phyloP scores from a whole-genome alignment of 2,329 filamentous ascomycete genomes.

The Lomentospora prolificans region DNA sequence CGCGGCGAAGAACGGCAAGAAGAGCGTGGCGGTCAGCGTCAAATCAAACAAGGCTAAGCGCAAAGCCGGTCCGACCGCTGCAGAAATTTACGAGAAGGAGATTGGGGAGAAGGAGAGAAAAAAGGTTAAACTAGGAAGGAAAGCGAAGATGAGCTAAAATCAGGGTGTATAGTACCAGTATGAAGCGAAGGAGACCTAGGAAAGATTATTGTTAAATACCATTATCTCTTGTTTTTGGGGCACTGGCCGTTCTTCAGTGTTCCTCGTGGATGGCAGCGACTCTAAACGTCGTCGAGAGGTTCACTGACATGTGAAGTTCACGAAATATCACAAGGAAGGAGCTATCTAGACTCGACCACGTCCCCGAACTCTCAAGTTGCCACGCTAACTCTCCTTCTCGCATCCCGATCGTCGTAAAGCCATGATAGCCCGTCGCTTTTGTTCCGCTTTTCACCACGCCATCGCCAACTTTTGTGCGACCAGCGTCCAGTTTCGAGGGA shows the following conservation, averaged over 20 bases:
- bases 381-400: not conserved
- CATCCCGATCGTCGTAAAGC: not conserved
- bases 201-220: conserved; percentile 1
- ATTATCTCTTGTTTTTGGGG: not conserved
- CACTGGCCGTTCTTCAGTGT: not conserved
- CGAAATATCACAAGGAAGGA: not conserved
- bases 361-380: not conserved
- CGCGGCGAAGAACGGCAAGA: conserved; percentile 43
- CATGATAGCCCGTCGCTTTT: not conserved
- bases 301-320: not conserved
- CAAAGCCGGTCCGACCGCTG: conserved; percentile 54
- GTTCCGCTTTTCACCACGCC: no score
- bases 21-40: conserved; percentile 63
- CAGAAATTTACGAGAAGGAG: conserved; percentile 53
- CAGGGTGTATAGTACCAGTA: not conserved
- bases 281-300: no score
- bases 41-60: conserved; percentile 70
- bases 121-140: conserved; percentile 37
- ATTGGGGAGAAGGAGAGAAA: conserved; percentile 49
- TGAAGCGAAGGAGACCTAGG: not conserved
- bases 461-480: no score
- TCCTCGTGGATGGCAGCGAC: no score
- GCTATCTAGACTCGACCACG: not conserved
- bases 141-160: conserved; percentile 13
- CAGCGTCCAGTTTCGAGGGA: no score